Conservation (phyloP, 768 basidiomycete species). For the Lyophyllum semitale region DNA sequence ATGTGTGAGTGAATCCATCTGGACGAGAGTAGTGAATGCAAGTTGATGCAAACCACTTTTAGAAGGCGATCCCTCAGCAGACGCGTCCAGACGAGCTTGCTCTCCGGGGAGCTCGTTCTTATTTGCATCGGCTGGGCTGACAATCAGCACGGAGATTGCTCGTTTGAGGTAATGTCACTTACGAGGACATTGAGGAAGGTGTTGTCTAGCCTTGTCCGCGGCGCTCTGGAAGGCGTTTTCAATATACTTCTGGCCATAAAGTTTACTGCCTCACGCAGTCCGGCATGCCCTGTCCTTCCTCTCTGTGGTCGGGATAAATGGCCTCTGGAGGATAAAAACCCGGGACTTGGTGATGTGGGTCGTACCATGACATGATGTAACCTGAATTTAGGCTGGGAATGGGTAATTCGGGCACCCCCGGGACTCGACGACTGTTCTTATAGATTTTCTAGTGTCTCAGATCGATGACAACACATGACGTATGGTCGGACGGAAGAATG, state of each 20-base stretch:
- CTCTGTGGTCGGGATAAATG: not conserved
- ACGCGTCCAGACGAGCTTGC: slow-evolving; percentile 19
- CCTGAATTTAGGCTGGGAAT: no score
- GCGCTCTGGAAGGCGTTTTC: slow-evolving; percentile 5
- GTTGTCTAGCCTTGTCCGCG: slow-evolving; percentile 8
- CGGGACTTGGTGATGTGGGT: not conserved
- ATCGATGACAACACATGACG: no score
- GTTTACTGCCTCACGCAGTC: not conserved
- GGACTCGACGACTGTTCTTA: no score
- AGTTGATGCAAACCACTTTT: not conserved
- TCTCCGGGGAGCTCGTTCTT: slow-evolving; percentile 38
- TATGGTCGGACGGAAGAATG: no score
- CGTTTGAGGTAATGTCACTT: not conserved
- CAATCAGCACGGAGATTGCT: not conserved
- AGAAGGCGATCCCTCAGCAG: no score
- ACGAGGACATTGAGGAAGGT: slow-evolving; percentile 12
- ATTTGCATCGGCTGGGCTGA: not conserved
- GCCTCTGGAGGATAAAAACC: not conserved
- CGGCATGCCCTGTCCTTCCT: not conserved
- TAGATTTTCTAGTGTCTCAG: no score
- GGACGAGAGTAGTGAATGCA: not conserved
- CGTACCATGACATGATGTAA: no score
- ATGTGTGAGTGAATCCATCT: no score
- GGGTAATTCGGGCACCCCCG: no score
- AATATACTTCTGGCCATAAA: not conserved